A percentile compares a stretch with the other conserved stretches of the same genome.
Evolutionary conservation across 176 grass and related monocot species (phyloP).

Genomic region (barley (Hordeum vulgare)): DNA sequence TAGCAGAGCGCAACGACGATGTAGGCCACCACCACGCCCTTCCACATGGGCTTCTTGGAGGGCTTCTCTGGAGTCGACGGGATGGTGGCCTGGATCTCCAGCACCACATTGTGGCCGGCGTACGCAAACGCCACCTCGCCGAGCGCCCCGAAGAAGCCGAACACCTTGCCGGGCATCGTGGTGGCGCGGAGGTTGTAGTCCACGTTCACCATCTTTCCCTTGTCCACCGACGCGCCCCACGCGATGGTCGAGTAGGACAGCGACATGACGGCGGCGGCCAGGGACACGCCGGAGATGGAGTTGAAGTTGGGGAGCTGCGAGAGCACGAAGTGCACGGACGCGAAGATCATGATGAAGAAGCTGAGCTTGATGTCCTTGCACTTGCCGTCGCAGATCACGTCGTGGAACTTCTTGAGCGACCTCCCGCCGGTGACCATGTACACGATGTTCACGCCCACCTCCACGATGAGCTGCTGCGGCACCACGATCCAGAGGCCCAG

Average conservation of each 20-base stretch:
- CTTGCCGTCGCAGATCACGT: constrained; percentile 42
- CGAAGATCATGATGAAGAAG: constrained; percentile 97
- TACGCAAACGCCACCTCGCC: constrained; percentile 77
- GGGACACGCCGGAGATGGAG: constrained; percentile 86
- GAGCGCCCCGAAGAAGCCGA: constrained; percentile 65
- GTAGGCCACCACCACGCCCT: constrained; percentile 83
- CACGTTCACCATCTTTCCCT: constrained; percentile 49
- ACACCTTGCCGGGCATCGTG: constrained; percentile 50
- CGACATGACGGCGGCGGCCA: constrained; percentile 92
- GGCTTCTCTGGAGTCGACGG: constrained; percentile 72
- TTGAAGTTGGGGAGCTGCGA: constrained; percentile 90
- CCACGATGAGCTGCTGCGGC: constrained; percentile 72
- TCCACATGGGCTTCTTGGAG: constrained; percentile 98
- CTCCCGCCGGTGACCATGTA: constrained; percentile 96
- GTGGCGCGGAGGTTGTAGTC: constrained; percentile 39
- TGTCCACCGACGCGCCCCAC: constrained; percentile 69
- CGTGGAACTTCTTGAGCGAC: constrained; percentile 88
- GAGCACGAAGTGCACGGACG: constrained; percentile 73
- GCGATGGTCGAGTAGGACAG: constrained; percentile 91
- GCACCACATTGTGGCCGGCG: constrained; percentile 80
- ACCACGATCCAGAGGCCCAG: constrained; percentile 85
- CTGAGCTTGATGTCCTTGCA: constrained; percentile 69
- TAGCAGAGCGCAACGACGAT: constrained; percentile 82
- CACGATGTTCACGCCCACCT: constrained; percentile 90
- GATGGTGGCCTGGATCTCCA: constrained; percentile 94